phyloP scores from a whole-genome alignment of 176 grass and related monocot genomes.

The Juncus effusus region DNA sequence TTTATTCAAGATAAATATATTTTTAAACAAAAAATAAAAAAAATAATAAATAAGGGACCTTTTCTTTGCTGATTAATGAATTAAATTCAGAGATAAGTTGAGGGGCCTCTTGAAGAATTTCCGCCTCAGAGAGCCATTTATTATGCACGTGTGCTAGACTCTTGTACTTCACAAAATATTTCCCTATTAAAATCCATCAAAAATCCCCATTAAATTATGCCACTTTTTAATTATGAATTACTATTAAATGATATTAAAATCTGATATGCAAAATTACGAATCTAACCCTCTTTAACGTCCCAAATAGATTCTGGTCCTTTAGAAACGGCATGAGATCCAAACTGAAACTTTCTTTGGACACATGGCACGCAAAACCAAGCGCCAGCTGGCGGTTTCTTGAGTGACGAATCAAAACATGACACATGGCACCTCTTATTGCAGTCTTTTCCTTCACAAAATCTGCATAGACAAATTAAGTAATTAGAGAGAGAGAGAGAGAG shows the following conservation, averaged over 20 bases:
- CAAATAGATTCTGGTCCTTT: conserved; percentile 67
- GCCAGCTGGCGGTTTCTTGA: conserved; percentile 45
- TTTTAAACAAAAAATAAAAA: conserved; percentile 13
- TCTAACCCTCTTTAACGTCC: conserved; percentile 78
- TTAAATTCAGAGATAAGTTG: conserved; percentile 62
- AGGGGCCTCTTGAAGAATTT: conserved; percentile 51
- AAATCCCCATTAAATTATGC: neutral
- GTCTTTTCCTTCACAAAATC: conserved; percentile 62
- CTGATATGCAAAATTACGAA: neutral
- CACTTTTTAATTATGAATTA: conserved; percentile 8
- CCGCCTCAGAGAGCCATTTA: conserved; percentile 57
- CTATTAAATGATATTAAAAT: too few relatives aligned
- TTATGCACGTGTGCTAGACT: conserved; percentile 87
- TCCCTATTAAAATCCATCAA: conserved; percentile 13
- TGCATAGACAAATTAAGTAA: conserved; percentile 15
- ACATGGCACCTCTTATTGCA: conserved; percentile 60
- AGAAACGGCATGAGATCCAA: conserved; percentile 52
- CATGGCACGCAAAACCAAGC: conserved; percentile 65
- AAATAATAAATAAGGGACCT: conserved; percentile 36
- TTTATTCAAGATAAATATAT: conserved; percentile 25
- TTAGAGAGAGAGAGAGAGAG: conserved; percentile 20
- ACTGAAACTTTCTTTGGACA: conserved; percentile 60
- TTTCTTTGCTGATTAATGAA: conserved; percentile 49
- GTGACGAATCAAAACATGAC: conserved; percentile 62
- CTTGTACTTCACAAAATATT: conserved; percentile 87